A percentile compares a stretch with the other conserved stretches of the same genome.
These are phyloP conservation scores for Pezicula neosporulosa DNA, from an alignment of 2,329 filamentous ascomycete genomes.

Conservation along the genomic window DNA sequence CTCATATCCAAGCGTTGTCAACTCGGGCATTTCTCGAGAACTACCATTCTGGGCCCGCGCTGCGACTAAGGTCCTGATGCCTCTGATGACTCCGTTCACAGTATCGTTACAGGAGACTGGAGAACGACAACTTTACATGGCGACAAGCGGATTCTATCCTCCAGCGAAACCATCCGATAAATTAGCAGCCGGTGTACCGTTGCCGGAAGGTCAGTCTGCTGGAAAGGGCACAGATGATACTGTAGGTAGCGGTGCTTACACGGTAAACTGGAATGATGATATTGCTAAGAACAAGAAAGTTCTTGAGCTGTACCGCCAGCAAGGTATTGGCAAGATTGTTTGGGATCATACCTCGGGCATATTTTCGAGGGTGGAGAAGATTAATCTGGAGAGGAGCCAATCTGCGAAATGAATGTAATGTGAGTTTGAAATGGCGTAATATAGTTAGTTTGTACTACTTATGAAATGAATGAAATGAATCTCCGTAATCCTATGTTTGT, in stretches of 20 bases:
- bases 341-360: slow-evolving; percentile 24
- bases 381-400: slow-evolving; percentile 8
- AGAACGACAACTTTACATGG: slow-evolving; percentile 22
- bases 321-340: slow-evolving; percentile 16
- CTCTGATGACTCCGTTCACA: slow-evolving; percentile 10
- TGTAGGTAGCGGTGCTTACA: slow-evolving; percentile 19
- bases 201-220: slow-evolving; percentile 8
- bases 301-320: slow-evolving; percentile 13
- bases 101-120: slow-evolving; percentile 21
- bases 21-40: slow-evolving; percentile 37
- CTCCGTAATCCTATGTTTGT: too few species aligned
- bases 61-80: slow-evolving; percentile 8
- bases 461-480: too few species aligned
- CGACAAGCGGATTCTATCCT: slow-evolving; percentile 23
- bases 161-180: slow-evolving; percentile 12
- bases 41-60: slow-evolving; percentile 16
- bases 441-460: too few species aligned
- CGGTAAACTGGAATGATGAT: slow-evolving; percentile 21
- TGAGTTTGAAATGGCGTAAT: too few species aligned
- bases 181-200: slow-evolving; percentile 12
- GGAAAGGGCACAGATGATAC: slow-evolving; percentile 11
- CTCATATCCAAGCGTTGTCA: slow-evolving; percentile 42
- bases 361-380: slow-evolving; percentile 20
- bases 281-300: slow-evolving; percentile 15
- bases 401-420: too few species aligned